Evolutionary conservation across 2,329 filamentous ascomycete species (phyloP), one percentile per base, ranked within the genome.

Genomic region (Pyrenophora seminiperda): DNA sequence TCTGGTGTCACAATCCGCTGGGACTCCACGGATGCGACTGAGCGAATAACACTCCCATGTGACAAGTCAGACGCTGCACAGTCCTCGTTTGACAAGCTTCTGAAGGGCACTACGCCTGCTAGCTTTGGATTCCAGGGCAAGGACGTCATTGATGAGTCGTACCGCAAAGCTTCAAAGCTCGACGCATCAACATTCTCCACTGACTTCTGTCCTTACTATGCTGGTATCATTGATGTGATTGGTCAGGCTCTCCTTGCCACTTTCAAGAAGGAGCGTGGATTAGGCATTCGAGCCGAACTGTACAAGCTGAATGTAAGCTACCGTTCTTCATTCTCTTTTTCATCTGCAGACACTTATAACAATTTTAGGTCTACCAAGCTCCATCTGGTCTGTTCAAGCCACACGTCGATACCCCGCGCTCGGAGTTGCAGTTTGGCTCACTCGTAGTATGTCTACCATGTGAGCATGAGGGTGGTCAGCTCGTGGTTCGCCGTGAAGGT

Each of bases 321-420:
- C 6, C 15, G 11, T n/a, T 15, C 10, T 4, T 14, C 34, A 11
- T 34, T 0, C 10, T 17, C 10, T 6, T 18, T 20, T 19, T 17
- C 3, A 15, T 5, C 7, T 27, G 5, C 15, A 14, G 13, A 37
- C 4, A 11, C 38, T 50, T 11, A 41, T 18, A 13, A 5, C 10
- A 4, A 5, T 14, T n/a, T 4, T 9, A 83, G 79, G 61, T 82
- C 2, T 83, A 84, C 54, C 77, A 75, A 0, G 77, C 71, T 0
- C 80, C 80, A 0, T 80, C 77, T 0, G 80, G 79, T 0, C 70
- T 74, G 13, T 83, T 83, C 61, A 75, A 76, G 17, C 62, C 76
- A 0, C 80, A 83, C 45, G 76, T 84, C 7, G 80, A 85, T 51
- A 83, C 79, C 0, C 80, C 82, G 0, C 76, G 79, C 0, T 77